These are phyloP conservation scores for Pseudotulostoma volvatum DNA, from an alignment of 495 filamentous ascomycete genomes.

Conservation along the genomic window DNA sequence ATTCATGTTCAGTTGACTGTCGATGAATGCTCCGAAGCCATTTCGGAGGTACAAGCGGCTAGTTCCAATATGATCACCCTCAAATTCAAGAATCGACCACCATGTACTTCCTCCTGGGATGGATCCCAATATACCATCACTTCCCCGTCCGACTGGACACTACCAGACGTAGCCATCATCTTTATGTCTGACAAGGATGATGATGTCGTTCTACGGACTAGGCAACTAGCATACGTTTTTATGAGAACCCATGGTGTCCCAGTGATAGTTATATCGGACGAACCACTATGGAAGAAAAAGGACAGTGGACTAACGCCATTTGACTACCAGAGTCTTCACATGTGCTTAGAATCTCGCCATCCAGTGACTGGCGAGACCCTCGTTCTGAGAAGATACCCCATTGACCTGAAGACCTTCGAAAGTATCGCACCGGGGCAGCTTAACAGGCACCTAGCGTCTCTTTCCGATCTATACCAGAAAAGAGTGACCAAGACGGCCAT, in stretches of 20 bases:
- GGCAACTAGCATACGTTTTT: conserved; percentile 39
- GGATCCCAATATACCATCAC: conserved; percentile 31
- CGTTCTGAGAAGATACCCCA: conserved; percentile 44
- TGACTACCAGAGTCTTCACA: conserved; percentile 42
- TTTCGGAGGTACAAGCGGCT: conserved; percentile 22
- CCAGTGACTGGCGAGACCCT: conserved; percentile 29
- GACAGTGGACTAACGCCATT: conserved; percentile 26
- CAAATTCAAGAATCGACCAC: conserved; percentile 39
- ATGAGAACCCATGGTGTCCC: conserved; percentile 50
- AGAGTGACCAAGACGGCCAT: conserved; percentile 10
- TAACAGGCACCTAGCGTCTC: conserved; percentile 54
- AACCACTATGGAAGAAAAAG: conserved; percentile 31
- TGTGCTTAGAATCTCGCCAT: conserved; percentile 50
- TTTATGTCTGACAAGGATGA: conserved; percentile 44
- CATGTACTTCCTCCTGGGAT: conserved; percentile 29
- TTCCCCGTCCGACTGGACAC: conserved; percentile 37
- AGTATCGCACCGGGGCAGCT: conserved; percentile 58
- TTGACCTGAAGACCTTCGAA: conserved; percentile 57
- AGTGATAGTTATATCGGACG: conserved; percentile 50
- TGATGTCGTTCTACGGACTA: conserved; percentile 28
- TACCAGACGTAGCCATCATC: conserved; percentile 57
- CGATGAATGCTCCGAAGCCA: conserved; percentile 49
- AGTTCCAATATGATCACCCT: conserved; percentile 34
- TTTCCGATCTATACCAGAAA: conserved; percentile 32
- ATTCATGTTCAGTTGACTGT: conserved; percentile 63